phyloP scores from a whole-genome alignment of 495 filamentous ascomycete species.

The Rhypophila decipiens region DNA sequence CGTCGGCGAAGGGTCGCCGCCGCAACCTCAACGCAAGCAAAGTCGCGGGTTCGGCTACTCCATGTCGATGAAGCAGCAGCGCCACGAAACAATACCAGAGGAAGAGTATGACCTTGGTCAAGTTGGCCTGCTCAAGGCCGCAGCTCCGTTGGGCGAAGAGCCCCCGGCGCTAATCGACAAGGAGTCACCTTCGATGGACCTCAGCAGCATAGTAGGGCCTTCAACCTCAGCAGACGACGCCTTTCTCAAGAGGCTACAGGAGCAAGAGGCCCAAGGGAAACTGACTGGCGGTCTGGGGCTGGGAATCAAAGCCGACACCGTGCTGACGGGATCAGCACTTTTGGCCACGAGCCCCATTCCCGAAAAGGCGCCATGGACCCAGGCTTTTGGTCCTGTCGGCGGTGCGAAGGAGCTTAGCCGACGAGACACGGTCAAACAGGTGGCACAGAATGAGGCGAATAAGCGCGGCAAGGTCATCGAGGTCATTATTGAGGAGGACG shows the following conservation, averaged over 20 bases:
- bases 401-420: constrained; percentile 18
- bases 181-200: constrained; percentile 24
- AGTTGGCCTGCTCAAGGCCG: constrained; percentile 30
- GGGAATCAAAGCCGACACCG: constrained; percentile 34
- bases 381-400: background rate
- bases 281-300: constrained; percentile 44
- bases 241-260: constrained; percentile 32
- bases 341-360: constrained; percentile 28
- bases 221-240: constrained; percentile 29
- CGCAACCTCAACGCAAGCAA: constrained; percentile 4
- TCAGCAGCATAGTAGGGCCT: constrained; percentile 32
- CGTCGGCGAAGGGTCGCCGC: background rate
- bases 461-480: constrained; percentile 45
- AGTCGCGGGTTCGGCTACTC: constrained; percentile 11
- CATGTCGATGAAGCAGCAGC: constrained; percentile 9
- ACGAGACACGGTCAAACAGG: constrained; percentile 29
- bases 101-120: constrained; percentile 38
- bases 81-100: constrained; percentile 38
- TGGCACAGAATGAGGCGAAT: constrained; percentile 46
- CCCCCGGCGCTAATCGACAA: constrained; percentile 7
- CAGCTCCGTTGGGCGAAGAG: constrained; percentile 24
- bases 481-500: constrained; percentile 40
- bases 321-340: constrained; percentile 35
- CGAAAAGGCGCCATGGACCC: constrained; percentile 28
- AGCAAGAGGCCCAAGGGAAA: constrained; percentile 38